These are phyloP conservation scores for Sarocladium oryzae DNA, from an alignment of 2,329 filamentous ascomycete genomes.

Conservation along the genomic window DNA sequence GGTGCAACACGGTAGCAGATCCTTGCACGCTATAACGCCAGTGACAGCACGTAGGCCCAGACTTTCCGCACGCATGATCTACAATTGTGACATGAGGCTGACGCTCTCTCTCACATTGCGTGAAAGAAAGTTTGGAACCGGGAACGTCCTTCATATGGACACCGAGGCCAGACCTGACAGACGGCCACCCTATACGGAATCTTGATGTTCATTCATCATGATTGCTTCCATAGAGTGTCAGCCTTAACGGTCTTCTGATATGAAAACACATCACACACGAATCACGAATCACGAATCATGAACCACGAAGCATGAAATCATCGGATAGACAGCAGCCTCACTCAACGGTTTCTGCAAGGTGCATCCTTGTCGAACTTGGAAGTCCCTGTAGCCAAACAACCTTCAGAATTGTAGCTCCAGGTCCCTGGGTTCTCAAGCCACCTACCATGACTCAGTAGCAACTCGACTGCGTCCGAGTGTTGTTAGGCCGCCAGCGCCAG, in stretches of 20 bases:
- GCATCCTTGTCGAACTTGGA: too few species aligned
- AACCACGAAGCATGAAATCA: too few species aligned
- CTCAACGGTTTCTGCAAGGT: too few species aligned
- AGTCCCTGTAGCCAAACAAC: not conserved
- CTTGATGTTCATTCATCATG: too few species aligned
- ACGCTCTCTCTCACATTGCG: not conserved
- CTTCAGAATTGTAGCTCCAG: not conserved
- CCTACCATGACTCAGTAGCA: not conserved
- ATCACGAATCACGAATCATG: not conserved
- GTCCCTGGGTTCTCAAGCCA: not conserved
- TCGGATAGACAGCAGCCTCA: too few species aligned
- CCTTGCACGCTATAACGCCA: not conserved
- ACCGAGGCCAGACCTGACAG: not conserved
- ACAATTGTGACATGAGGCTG: conserved; percentile 6
- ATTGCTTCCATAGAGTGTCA: too few species aligned
- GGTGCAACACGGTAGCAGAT: not conserved
- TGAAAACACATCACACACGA: not conserved
- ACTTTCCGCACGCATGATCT: conserved; percentile 2
- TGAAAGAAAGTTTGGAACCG: not conserved
- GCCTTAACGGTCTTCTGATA: too few species aligned
- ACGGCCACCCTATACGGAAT: not conserved
- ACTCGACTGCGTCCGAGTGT: not conserved
- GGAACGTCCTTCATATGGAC: not conserved
- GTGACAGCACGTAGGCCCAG: conserved; percentile 2
- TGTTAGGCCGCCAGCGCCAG: not conserved